Percentiles rank a stretch among this genome's conserved stretches.
These are phyloP conservation scores for Sanghuangporus baumii DNA, from an alignment of 1,284 basidiomycete genomes.

Conservation along the genomic window DNA sequence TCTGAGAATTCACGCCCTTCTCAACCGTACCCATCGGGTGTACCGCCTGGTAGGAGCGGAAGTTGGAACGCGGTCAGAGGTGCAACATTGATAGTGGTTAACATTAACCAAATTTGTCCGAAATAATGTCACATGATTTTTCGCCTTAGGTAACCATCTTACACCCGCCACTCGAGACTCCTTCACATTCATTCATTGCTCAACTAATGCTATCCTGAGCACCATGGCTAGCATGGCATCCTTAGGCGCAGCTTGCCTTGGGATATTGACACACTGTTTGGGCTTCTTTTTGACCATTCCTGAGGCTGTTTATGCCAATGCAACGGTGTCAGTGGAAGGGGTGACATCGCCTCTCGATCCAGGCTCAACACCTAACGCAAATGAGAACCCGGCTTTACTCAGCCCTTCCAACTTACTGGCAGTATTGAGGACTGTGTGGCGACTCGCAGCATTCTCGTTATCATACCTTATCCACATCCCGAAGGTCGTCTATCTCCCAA, in stretches of 20 bases:
- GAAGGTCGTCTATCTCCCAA: conserved; percentile 5
- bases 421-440: neutral
- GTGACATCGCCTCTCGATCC: neutral
- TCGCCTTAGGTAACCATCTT: neutral
- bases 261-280: too few relatives aligned
- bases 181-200: too few relatives aligned
- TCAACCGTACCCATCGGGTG: neutral
- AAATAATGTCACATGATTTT: neutral
- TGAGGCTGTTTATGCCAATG: neutral
- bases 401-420: conserved; percentile 3
- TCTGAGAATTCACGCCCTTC: neutral
- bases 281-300: neutral
- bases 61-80: neutral
- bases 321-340: neutral
- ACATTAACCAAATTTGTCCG: neutral
- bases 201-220: too few relatives aligned
- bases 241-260: too few relatives aligned
- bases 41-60: neutral
- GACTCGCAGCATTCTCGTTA: neutral
- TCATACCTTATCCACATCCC: conserved; percentile 6
- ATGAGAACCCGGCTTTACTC: neutral
- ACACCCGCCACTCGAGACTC: too few relatives aligned
- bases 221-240: too few relatives aligned
- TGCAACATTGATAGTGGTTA: neutral
- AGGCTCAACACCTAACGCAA: neutral